phyloP scores from a whole-genome alignment of 306 rosid genomes.

The Dalbergia cultrata region DNA sequence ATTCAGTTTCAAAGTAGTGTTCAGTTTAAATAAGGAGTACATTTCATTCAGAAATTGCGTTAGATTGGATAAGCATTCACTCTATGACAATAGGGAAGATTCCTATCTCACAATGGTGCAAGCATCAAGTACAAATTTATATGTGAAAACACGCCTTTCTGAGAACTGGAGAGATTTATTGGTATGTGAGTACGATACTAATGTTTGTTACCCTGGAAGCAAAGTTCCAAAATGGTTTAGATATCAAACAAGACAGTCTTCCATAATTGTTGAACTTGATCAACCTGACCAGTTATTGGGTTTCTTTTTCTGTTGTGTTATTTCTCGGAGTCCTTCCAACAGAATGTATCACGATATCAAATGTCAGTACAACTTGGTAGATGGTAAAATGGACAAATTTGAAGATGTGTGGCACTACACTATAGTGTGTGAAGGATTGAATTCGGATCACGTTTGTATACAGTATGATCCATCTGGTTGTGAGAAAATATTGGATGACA shows the following conservation, averaged over 20 bases:
- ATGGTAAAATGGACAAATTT: not conserved
- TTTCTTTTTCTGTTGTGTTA: constrained; percentile 2
- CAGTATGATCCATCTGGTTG: not conserved
- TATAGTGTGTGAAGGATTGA: not conserved
- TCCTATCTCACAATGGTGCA: not conserved
- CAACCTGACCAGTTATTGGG: not conserved
- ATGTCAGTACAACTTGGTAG: not conserved
- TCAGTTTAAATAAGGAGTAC: not conserved
- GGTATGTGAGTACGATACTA: not conserved
- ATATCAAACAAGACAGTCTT: not conserved
- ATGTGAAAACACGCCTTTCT: not conserved
- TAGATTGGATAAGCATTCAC: not conserved
- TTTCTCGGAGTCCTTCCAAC: not conserved
- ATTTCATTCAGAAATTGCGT: not conserved
- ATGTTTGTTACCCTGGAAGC: not conserved
- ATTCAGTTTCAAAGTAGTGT: not conserved
- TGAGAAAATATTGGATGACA: not conserved
- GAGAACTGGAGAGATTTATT: not conserved
- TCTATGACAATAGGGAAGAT: not conserved
- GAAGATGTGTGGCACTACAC: no score
- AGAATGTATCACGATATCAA: not conserved
- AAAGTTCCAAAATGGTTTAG: not conserved
- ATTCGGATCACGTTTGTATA: not conserved
- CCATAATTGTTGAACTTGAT: constrained; percentile 8
- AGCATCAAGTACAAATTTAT: not conserved